Evolutionary conservation across 805 yeast species (phyloP), one percentile per base, ranked within the genome.

Genomic region (Danielia oregonensis): DNA sequence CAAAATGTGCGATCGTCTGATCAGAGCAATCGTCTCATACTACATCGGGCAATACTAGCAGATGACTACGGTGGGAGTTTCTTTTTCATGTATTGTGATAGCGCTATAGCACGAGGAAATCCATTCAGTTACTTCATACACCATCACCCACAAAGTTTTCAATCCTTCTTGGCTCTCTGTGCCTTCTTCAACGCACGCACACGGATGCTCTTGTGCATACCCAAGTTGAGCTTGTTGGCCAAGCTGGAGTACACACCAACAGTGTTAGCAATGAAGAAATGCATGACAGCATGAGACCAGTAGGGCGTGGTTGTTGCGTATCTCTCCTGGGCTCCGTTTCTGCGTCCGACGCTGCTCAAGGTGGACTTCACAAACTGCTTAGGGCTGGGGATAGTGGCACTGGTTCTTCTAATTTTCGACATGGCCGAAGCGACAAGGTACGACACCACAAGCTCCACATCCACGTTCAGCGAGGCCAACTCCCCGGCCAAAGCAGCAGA

Each of bases 231-330:
- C 23, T 58, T 51, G 50, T 85, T 83, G 28, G 85, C 95, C 14
- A 82, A 23, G 45, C 69, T 71, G 37, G 91, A 78, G 64, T 72
- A 87, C 26, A 85, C 87, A 17, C 98, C 97, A 31, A 88, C 80
- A 8, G 87, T 74, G 52, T 76, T 75, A 32, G 79, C 89, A 43
- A 89, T 77, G 35, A 68, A 68, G 73, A 85, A 89, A 58, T 89
- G 95, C 81, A 89, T 79, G 33, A 91, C 56, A 2, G 97, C 97
- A 63, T 93, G 98, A 2, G 87, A 62, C 86, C 95, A 88, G 72
- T 71, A 93, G 22, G 98, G 98, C 2, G 97, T 91, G 36, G 71
- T 63, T 2, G 96, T 87, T 22, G 79, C 94, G 50, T 58, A 86
- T 51, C 95, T 77, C 43, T 86, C 96, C 61, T 87, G 96, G 13